Percentiles rank a stretch among this genome's conserved stretches.
Conservation (phyloP, 768 basidiomycete genomes). For the Mycena kentingensis region DNA sequence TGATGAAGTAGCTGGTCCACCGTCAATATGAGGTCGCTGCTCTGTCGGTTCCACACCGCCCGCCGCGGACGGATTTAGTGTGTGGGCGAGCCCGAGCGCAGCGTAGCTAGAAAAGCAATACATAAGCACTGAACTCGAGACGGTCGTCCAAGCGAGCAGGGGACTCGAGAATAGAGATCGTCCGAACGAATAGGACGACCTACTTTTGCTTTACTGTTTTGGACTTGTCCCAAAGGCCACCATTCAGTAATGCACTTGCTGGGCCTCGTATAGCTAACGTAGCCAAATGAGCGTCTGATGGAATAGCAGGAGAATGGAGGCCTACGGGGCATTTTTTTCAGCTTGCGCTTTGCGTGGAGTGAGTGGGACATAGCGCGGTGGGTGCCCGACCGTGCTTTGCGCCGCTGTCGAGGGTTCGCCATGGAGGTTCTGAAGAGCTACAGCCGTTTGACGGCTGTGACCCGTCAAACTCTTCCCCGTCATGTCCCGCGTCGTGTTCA, state of each 20-base stretch:
- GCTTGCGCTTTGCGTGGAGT: constrained; percentile 68
- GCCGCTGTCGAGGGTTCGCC: constrained; percentile 93
- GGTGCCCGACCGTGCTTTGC: constrained; percentile 79
- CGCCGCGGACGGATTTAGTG: constrained; percentile 64
- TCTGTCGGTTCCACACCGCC: constrained; percentile 64
- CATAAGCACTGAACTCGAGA: constrained; percentile 10
- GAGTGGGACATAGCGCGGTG: constrained; percentile 76
- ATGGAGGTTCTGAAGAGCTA: constrained; percentile 44
- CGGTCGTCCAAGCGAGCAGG: constrained; percentile 17
- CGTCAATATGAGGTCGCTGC: constrained; percentile 12
- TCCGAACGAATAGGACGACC: constrained; percentile 31
- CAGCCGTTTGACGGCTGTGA: too few relatives aligned
- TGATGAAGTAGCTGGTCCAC: constrained; percentile 24
- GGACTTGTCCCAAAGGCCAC: constrained; percentile 83
- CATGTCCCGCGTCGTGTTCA: constrained; percentile 40
- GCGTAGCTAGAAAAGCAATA: constrained; percentile 65
- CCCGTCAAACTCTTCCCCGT: not conserved
- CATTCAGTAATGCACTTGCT: constrained; percentile 61
- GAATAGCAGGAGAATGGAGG: constrained; percentile 11
- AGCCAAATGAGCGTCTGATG: constrained; percentile 14
- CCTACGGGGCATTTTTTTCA: constrained; percentile 79
- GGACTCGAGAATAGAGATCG: constrained; percentile 20
- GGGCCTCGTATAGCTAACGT: constrained; percentile 76
- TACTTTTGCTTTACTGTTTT: constrained; percentile 95
- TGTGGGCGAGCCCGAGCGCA: constrained; percentile 70